These are phyloP conservation scores for Zygoascus hellenicus DNA, from an alignment of 1,139 yeast species.

Conservation along the genomic window DNA sequence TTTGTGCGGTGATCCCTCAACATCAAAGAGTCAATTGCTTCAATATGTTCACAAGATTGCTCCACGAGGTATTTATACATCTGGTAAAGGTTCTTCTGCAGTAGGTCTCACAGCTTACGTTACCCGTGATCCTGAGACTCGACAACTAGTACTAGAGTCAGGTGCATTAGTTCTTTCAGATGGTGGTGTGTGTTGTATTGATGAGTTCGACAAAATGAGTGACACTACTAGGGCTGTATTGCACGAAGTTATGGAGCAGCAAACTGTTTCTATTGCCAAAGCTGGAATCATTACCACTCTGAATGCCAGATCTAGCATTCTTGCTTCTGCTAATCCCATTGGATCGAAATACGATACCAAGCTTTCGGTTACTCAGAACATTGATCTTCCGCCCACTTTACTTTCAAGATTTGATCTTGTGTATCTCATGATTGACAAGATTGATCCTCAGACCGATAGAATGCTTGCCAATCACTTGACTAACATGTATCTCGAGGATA, in stretches of 20 bases:
- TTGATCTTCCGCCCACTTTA: slow-evolving; percentile 93
- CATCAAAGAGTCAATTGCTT: slow-evolving; percentile 88
- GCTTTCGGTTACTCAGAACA: slow-evolving; percentile 88
- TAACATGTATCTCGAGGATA: slow-evolving; percentile 84
- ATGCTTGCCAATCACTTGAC: slow-evolving; percentile 87
- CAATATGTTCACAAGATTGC: slow-evolving; percentile 96
- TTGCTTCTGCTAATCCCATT: slow-evolving; percentile 98
- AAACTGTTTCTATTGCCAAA: slow-evolving; percentile 94
- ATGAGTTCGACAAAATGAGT: slow-evolving; percentile 96
- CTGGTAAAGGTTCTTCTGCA: slow-evolving; percentile 98
- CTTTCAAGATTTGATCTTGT: slow-evolving; percentile 93
- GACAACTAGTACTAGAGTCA: slow-evolving; percentile 85
- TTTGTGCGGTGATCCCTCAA: slow-evolving; percentile 96
- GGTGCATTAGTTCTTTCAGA: slow-evolving; percentile 96
- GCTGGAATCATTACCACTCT: slow-evolving; percentile 97
- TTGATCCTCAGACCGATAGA: slow-evolving; percentile 79
- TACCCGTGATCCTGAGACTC: slow-evolving; percentile 89
- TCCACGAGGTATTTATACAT: slow-evolving; percentile 95
- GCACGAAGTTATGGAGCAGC: slow-evolving; percentile 99
- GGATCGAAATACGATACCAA: slow-evolving; percentile 92
- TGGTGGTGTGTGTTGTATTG: slow-evolving; percentile 98
- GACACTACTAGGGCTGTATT: slow-evolving; percentile 91
- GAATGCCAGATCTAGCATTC: slow-evolving; percentile 90
- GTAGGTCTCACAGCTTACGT: slow-evolving; percentile 97
- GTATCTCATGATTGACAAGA: slow-evolving; percentile 84